Percentiles rank a stretch among this genome's conserved stretches.
These are phyloP conservation scores for Boletus calvinii DNA, from an alignment of 1,284 basidiomycete species.

Conservation along the genomic window DNA sequence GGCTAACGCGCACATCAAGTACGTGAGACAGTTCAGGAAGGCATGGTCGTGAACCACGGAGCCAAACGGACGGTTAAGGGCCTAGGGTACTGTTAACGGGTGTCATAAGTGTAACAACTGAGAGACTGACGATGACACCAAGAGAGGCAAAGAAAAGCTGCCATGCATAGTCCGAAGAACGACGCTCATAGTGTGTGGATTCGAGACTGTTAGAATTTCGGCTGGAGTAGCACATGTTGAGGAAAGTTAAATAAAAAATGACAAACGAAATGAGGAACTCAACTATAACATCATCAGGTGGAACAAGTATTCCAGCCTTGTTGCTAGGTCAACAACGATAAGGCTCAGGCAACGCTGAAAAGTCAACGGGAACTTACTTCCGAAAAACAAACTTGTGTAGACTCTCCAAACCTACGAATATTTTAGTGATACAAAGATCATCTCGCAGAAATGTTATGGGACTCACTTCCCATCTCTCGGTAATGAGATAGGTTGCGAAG, in stretches of 20 bases:
- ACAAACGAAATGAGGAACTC: slow-evolving; percentile 26
- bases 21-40: slow-evolving; percentile 66
- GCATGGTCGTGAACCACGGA: slow-evolving; percentile 62
- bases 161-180: slow-evolving; percentile 73
- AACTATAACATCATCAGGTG: slow-evolving; percentile 79
- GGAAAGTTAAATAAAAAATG: neutral
- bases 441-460: slow-evolving; percentile 7
- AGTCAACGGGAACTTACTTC: slow-evolving; percentile 46
- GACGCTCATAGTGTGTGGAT: slow-evolving; percentile 52
- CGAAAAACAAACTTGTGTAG: slow-evolving; percentile 76
- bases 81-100: slow-evolving; percentile 34
- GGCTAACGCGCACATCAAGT: slow-evolving; percentile 65
- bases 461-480: slow-evolving; percentile 53
- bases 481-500: slow-evolving; percentile 53
- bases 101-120: neutral
- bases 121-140: slow-evolving; percentile 56
- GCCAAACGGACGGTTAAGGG: slow-evolving; percentile 63
- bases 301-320: slow-evolving; percentile 65
- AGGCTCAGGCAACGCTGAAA: neutral
- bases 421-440: neutral
- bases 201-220: slow-evolving; percentile 67
- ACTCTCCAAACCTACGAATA: slow-evolving; percentile 69
- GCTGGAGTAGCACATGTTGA: slow-evolving; percentile 37
- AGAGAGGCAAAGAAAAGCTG: slow-evolving; percentile 60
- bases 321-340: slow-evolving; percentile 38